Percentiles rank a stretch among this genome's conserved stretches.
These are phyloP conservation scores for Chlorella sorokiniana DNA, from an alignment of 139 green algal genomes.

Conservation along the genomic window DNA sequence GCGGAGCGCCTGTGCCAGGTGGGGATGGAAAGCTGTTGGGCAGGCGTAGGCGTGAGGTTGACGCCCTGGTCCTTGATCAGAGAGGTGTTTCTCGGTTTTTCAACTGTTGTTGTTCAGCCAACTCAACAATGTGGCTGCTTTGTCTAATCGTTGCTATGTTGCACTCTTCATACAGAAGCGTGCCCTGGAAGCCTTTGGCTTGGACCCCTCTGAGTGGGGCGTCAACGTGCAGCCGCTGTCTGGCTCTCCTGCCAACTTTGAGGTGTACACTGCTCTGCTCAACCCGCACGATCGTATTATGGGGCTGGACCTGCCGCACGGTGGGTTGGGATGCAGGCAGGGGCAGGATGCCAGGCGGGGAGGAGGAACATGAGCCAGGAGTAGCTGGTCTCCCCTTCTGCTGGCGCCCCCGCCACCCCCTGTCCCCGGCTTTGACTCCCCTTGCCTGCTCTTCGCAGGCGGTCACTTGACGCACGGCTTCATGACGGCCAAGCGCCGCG, in stretches of 20 bases:
- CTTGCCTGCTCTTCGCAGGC: conserved; percentile 47
- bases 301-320: conserved; percentile 96
- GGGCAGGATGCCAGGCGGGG: neutral
- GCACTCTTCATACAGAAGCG: conserved; percentile 76
- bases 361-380: too few species aligned
- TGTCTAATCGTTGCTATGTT: neutral
- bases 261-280: conserved; percentile 98
- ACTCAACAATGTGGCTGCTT: neutral
- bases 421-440: neutral
- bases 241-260: conserved; percentile 97
- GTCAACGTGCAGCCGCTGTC: conserved; percentile 97
- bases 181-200: conserved; percentile 87
- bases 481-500: conserved; percentile 98
- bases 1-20: conserved; percentile 89
- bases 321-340: neutral
- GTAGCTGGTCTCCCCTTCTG: neutral
- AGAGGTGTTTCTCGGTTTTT: too few species aligned
- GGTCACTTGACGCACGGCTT: conserved; percentile 97
- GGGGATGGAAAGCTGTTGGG: neutral
- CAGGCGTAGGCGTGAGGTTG: too few species aligned
- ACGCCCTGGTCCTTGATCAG: too few species aligned
- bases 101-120: too few species aligned
- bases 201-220: conserved; percentile 92
- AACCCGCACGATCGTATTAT: conserved; percentile 99
- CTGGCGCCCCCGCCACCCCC: too few species aligned